These are phyloP conservation scores for Phialemonium atrogriseum DNA, from an alignment of 2,329 filamentous ascomycete species.

Conservation along the genomic window DNA sequence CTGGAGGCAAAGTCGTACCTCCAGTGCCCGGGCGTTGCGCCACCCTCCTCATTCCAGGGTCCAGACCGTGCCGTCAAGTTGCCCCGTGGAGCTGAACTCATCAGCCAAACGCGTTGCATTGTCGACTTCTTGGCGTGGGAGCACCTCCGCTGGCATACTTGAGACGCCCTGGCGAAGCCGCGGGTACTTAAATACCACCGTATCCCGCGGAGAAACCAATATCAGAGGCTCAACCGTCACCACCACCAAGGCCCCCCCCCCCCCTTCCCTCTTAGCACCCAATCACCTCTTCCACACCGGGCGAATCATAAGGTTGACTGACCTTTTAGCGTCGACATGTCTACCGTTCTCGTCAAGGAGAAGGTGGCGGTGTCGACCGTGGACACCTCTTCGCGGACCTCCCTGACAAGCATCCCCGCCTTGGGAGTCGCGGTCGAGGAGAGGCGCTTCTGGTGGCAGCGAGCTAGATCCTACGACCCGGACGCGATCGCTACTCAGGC, in stretches of 20 bases:
- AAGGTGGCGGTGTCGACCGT: slow-evolving; percentile 7
- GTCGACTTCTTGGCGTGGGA: too few relatives aligned
- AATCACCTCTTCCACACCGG: too few relatives aligned
- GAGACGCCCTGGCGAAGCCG: too few relatives aligned
- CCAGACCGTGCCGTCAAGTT: too few relatives aligned
- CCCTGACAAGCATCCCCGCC: slow-evolving; percentile 13
- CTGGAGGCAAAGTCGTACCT: too few relatives aligned
- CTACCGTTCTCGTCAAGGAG: slow-evolving; percentile 14
- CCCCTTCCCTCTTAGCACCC: neutral
- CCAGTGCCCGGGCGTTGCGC: too few relatives aligned
- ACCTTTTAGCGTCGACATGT: slow-evolving; percentile 10
- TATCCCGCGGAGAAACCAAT: neutral
- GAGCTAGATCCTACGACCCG: slow-evolving; percentile 15
- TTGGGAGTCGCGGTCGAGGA: slow-evolving; percentile 19
- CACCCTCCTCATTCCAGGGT: too few relatives aligned
- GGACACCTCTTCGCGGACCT: slow-evolving; percentile 9
- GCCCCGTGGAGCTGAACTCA: too few relatives aligned
- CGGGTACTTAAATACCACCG: slow-evolving; percentile 1
- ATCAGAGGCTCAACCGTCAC: neutral
- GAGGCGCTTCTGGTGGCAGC: slow-evolving; percentile 26
- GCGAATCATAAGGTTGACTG: too few relatives aligned
- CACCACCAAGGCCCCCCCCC: neutral
- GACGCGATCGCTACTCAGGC: slow-evolving; percentile 28
- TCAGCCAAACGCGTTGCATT: too few relatives aligned
- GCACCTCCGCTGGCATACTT: too few relatives aligned